Base-by-base conservation (phyloP, 257 asterid genomes). In the Nicotiana undulata region DNA sequence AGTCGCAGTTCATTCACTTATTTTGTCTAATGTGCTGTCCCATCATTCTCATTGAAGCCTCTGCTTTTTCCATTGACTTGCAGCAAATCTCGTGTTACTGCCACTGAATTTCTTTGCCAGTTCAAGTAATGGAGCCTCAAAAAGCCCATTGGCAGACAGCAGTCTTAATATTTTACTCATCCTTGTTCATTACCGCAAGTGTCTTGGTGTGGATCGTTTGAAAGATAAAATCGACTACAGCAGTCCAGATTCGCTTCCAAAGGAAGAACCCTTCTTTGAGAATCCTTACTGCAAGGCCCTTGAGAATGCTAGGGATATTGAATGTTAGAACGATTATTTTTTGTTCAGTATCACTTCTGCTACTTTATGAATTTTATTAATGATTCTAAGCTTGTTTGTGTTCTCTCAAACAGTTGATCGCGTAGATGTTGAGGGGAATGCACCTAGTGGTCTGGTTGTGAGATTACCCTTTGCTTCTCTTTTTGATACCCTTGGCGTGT, bases 381-480 rank as follows among this genome's bases (percentile, higher is more conserved):
- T 72, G 75, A 78, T 81, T 85, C 79, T 79, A 81, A 79, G 61
- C 44, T 79, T 20, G 12, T 79, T 55, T 79, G 60, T 79, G 79
- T 83, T 75, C 82, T 89, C 81, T 88, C 82, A 64, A 46, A 87
- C 95, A 96, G 99, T 94, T 90, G 96, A 94, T 89, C 93, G 97
- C 31, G 70, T 68, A 20, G 99, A 96, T 82, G 84, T 90, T 76
- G 97, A 96, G 88, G 98, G 95, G 79, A 90, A 94, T 85, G 93
- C 88, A 44, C 90, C 82, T 52, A 79, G 77, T 89, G 95, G 91
- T 77, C 89, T 91, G 24, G 90, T 90, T 76, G 89, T 89, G 82
- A 94, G 96, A 84, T 79, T 96, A 74, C 95, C 99, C 79, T 96
- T 96, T 83, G 97, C 99, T 56, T 91, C 98, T 84, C 93, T 96